These are phyloP conservation scores for Cordyceps cateniannulata DNA, from an alignment of 2,329 filamentous ascomycete genomes.

Conservation along the genomic window DNA sequence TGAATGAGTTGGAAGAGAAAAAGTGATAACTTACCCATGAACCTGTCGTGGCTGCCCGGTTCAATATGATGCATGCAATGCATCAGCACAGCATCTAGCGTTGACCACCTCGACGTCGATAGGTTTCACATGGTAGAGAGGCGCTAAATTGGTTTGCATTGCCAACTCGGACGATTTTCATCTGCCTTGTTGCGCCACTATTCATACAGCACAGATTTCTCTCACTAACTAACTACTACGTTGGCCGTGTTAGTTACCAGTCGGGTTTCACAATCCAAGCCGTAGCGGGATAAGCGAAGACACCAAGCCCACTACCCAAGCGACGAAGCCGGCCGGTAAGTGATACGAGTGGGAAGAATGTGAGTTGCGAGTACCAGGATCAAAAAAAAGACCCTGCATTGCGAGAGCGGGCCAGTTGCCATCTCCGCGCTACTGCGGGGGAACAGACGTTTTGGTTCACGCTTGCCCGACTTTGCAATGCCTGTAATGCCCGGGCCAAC, in stretches of 20 bases:
- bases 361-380: neutral
- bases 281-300: too few relatives aligned
- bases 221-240: neutral
- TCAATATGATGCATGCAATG: neutral
- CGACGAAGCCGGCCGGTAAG: too few relatives aligned
- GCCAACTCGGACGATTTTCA: neutral
- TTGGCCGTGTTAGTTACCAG: too few relatives aligned
- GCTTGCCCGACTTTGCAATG: neutral
- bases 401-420: neutral
- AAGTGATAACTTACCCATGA: too few relatives aligned
- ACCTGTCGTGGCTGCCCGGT: neutral
- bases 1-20: neutral
- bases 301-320: too few relatives aligned
- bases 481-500: neutral
- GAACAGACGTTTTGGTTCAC: conserved; percentile 3
- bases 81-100: neutral
- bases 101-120: neutral
- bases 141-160: conserved; percentile 5
- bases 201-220: neutral
- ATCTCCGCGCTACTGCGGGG: conserved; percentile 8
- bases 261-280: too few relatives aligned
- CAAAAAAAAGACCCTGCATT: neutral
- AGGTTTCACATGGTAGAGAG: neutral
- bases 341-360: neutral
- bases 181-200: neutral